Conservation (phyloP, 495 filamentous ascomycete genomes). For the Aspergillus kassunensis region DNA sequence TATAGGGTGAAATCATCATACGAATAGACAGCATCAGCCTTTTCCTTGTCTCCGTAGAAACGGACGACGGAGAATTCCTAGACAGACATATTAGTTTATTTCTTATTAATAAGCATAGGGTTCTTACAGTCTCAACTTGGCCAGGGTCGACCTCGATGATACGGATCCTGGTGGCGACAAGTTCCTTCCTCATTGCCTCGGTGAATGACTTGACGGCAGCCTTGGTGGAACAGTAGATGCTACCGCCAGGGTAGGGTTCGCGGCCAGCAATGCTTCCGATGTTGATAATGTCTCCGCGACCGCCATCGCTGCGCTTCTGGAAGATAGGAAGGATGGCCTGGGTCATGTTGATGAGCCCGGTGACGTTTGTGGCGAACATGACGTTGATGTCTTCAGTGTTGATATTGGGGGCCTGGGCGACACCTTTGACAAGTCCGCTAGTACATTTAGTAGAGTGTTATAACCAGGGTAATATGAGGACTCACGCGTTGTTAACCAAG, state of each 20-base stretch:
- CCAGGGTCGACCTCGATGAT: slow-evolving; percentile 94
- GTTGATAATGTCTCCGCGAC: slow-evolving; percentile 91
- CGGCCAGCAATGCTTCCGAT: slow-evolving; percentile 93
- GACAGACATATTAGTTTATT: slow-evolving; percentile 4
- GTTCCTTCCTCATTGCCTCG: slow-evolving; percentile 81
- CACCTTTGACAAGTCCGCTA: slow-evolving; percentile 84
- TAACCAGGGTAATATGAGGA: slow-evolving; percentile 11
- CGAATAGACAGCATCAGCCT: slow-evolving; percentile 95
- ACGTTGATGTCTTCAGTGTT: slow-evolving; percentile 73
- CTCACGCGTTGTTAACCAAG: slow-evolving; percentile 95
- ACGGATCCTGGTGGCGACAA: slow-evolving; percentile 79
- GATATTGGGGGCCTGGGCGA: slow-evolving; percentile 84
- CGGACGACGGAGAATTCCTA: slow-evolving; percentile 92
- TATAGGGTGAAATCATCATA: slow-evolving; percentile 40
- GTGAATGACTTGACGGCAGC: slow-evolving; percentile 89
- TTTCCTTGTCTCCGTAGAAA: slow-evolving; percentile 86
- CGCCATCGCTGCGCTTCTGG: slow-evolving; percentile 72
- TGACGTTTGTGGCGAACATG: slow-evolving; percentile 94
- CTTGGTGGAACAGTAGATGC: slow-evolving; percentile 97
- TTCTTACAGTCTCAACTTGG: slow-evolving; percentile 84
- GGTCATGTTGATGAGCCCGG: slow-evolving; percentile 94
- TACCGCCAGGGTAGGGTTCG: slow-evolving; percentile 83
- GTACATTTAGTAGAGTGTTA: too few species aligned
- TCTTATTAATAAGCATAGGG: background rate
- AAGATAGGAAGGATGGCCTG: slow-evolving; percentile 85